Conservation (phyloP, 1,284 basidiomycete genomes). For the Apiotrichum laibachii region DNA sequence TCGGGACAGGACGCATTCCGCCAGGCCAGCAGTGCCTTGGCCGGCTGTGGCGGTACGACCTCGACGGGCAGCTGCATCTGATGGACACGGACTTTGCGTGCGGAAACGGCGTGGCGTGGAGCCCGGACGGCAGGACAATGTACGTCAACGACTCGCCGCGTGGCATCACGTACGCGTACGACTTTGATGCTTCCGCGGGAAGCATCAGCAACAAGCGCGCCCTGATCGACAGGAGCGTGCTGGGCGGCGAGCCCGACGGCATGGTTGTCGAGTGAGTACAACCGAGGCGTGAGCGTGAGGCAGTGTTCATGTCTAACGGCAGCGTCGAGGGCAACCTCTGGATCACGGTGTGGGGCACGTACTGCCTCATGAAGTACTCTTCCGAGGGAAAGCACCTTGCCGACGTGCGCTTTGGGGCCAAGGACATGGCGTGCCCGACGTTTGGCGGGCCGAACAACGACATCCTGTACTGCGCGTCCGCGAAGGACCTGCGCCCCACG, state of each 20-base stretch:
- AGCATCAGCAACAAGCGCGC: neutral
- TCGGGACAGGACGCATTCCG: neutral
- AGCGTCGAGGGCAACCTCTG: neutral
- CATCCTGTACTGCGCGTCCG: neutral
- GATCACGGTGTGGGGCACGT: neutral
- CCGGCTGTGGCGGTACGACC: neutral
- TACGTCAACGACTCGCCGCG: constrained; percentile 2
- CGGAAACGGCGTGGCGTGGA: neutral
- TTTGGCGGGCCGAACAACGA: neutral
- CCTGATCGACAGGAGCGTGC: neutral
- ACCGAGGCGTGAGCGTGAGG: neutral
- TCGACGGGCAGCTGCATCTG: neutral
- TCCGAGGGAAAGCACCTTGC: neutral
- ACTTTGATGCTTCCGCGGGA: neutral
- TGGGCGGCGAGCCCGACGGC: neutral
- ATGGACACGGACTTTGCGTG: constrained; percentile 1
- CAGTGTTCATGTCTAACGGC: neutral
- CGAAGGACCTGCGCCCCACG: neutral
- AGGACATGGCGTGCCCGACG: neutral
- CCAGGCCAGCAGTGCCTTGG: neutral
- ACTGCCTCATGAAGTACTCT: neutral
- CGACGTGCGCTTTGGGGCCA: neutral
- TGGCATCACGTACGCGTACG: neutral
- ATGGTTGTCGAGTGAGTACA: neutral
- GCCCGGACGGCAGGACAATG: neutral